Conservation (phyloP, 2,329 filamentous ascomycete genomes). For the Bipolaris gigantea region DNA sequence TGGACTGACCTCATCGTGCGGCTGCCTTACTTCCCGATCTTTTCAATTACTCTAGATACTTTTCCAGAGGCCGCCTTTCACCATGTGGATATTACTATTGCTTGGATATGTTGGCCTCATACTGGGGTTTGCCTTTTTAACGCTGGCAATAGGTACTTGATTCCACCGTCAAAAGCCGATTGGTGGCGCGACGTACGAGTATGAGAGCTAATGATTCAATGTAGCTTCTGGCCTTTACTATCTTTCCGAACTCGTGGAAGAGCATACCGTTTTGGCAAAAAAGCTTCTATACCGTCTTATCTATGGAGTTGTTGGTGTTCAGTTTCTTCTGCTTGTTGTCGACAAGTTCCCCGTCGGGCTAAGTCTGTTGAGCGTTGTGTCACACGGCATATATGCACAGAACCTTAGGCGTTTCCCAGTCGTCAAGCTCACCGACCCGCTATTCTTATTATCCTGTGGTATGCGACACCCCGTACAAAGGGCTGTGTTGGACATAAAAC, state of each 20-base stretch:
- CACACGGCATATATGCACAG: constrained; percentile 82
- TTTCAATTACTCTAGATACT: constrained; percentile 3
- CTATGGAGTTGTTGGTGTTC: constrained; percentile 75
- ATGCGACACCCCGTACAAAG: constrained; percentile 35
- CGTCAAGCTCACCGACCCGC: constrained; percentile 82
- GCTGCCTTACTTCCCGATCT: constrained; percentile 7
- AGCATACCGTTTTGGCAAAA: constrained; percentile 92
- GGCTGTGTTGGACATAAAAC: not conserved
- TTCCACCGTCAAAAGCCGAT: not conserved
- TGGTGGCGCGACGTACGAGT: not conserved
- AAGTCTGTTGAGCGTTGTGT: constrained; percentile 73
- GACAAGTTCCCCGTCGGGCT: constrained; percentile 83
- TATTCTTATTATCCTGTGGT: constrained; percentile 85
- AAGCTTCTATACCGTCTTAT: constrained; percentile 83
- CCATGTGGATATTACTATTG: constrained; percentile 94
- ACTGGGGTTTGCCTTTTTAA: constrained; percentile 90
- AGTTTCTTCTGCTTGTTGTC: constrained; percentile 73
- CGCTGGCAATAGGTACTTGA: constrained; percentile 78
- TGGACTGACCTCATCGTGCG: constrained; percentile 30
- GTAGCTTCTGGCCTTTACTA: constrained; percentile 96
- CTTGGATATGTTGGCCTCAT: constrained; percentile 86
- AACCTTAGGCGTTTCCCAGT: constrained; percentile 78
- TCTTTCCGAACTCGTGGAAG: constrained; percentile 95
- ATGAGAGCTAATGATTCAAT: constrained; percentile 1
- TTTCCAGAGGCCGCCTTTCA: constrained; percentile 26